Evolutionary conservation across 768 basidiomycete species (phyloP).

Genomic region (Leccinum boreale): DNA sequence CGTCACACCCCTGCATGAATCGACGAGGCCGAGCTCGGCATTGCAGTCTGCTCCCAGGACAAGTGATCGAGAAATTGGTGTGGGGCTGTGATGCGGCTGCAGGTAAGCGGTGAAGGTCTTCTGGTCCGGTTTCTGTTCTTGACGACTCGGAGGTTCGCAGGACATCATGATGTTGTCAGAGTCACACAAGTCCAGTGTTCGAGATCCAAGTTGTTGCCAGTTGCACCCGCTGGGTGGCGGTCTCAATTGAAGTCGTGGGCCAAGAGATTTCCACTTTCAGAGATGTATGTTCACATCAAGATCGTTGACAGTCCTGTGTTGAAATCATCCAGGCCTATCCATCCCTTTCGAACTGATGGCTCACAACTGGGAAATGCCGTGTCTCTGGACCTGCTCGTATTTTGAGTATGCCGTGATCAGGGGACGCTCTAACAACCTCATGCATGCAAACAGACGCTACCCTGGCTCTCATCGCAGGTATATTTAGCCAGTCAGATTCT

Average conservation of each 20-base stretch:
- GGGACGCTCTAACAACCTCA: not conserved
- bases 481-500: not conserved
- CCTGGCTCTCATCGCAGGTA: not conserved
- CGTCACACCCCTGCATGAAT: not conserved
- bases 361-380: not conserved
- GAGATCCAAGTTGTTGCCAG: too few relatives aligned
- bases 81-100: not conserved
- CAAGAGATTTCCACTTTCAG: not conserved
- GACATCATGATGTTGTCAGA: not conserved
- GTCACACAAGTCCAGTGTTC: not conserved
- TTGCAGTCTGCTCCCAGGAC: not conserved
- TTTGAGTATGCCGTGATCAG: conserved; percentile 6
- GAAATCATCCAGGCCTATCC: not conserved
- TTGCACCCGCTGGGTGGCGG: too few relatives aligned
- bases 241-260: not conserved
- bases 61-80: not conserved
- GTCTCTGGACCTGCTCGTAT: not conserved
- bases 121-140: not conserved
- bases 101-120: not conserved
- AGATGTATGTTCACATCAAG: not conserved
- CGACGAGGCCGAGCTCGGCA: not conserved
- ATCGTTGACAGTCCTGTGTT: not conserved
- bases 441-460: not conserved
- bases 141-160: not conserved
- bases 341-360: not conserved